Base-by-base conservation (phyloP, 441 rosid genomes). In the Arabidopsis lyrata region DNA sequence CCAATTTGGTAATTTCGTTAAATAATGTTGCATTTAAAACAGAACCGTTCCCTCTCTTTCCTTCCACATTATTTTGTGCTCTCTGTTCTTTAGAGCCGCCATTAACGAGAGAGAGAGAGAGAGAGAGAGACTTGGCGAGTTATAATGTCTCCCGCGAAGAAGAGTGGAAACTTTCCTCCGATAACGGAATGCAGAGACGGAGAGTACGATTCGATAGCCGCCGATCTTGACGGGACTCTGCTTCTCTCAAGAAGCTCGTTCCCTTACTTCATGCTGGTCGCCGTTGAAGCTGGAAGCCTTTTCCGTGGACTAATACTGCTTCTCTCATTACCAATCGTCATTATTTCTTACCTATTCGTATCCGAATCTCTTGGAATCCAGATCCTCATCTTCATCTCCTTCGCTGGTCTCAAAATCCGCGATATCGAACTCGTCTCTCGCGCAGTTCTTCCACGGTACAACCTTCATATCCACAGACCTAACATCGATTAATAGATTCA, bases 151-250 rank as follows among this genome's bases (percentile, higher is more conserved):
- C 77, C 68, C 29, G 15, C 50, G 64, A 80, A 70, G 63, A 56
- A 55, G 61, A 74, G 16, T 45, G 32, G 53, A 49, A 85, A 66
- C 6, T 95, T 90, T 74, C 95, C 96, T 24, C 70, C 90, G 49
- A 83, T 95, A 78, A 58, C 73, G 29, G 79, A 81, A 52, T 95
- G 96, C 62, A 70, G 14, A n/a, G 82, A 86, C 18, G 70, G 84
- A 12, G 49, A 73, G 31, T 85, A 87, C 73, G 80, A 72, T 11
- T 95, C 98, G 11, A 77, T 95, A 13, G 99, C 99, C 0, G 96
- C 98, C 2, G 99, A 95, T 80, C 97, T 95, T 6, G 98, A 95
- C 60, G 99, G 99, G 14, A 95, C 99, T 27, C 87, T 95, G 5
- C 89, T 92, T 5, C 56, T 84, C 27, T 89, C 94, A 0, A 71